Percentiles rank a stretch among this genome's conserved stretches.
These are phyloP conservation scores for Chaetomidium leptoderma DNA, from an alignment of 495 filamentous ascomycete genomes.

Conservation along the genomic window DNA sequence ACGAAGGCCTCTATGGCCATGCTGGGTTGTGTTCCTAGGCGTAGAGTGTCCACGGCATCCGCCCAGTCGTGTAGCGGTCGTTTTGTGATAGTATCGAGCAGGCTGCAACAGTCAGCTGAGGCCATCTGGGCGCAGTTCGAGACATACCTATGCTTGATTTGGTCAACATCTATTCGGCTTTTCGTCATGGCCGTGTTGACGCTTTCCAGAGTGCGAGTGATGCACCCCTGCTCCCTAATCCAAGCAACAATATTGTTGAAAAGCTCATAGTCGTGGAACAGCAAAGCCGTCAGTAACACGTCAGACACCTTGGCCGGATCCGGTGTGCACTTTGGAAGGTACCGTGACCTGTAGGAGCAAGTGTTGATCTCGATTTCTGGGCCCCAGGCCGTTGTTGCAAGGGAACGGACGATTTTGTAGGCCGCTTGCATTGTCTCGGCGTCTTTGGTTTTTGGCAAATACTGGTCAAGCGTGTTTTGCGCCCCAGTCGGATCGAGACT, in stretches of 20 bases:
- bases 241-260: conserved; percentile 14
- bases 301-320: background rate
- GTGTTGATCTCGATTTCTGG: background rate
- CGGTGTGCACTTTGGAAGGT: background rate
- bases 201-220: background rate
- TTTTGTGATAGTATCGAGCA: background rate
- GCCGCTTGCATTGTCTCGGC: no score
- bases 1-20: background rate
- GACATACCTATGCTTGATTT: conserved; percentile 12
- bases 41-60: background rate
- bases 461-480: background rate
- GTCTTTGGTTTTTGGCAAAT: background rate
- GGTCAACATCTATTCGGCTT: conserved; percentile 7
- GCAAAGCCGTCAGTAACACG: background rate
- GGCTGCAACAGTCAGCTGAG: background rate
- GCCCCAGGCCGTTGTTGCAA: background rate
- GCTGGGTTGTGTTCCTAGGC: background rate
- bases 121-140: background rate
- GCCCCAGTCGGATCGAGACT: background rate
- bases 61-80: background rate
- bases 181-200: background rate
- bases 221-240: background rate
- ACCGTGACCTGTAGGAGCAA: background rate
- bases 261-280: conserved; percentile 14
- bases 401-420: no score